Evolutionary conservation across 106 monocot genomes (phyloP), one percentile per base, ranked within the genome.

Genomic region (Chionographis japonica): DNA sequence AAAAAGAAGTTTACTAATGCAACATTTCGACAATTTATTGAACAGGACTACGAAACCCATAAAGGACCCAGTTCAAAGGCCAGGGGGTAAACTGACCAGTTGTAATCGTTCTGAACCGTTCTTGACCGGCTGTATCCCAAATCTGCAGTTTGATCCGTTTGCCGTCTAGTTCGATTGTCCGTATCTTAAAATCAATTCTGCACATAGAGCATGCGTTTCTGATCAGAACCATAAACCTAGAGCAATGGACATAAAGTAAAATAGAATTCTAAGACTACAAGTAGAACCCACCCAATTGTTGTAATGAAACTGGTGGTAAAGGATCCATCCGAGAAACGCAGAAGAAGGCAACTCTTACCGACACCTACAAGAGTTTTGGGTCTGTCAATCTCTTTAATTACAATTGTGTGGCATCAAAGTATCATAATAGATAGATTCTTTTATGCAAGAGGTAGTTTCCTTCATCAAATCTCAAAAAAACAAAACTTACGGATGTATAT

Each of bases 291-390:
- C 82, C 82, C 82, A 42, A 82, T 82, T 56, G 82, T 82, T 9
- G 82, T 82, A 53, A 82, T 82, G 62, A 82, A 82, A 60, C 82
- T 82, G 11, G 82, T 82, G 6, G 82, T 82, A 68, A 82, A 82
- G 37, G 82, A 82, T 4, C 77, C 82, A 77, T 82, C 82, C 39
- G 82, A 82, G 58, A 82, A 82, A 49, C 82, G 82, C 68, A 82
- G 42, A 16, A 82, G 82, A 16, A 82, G 73, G 68, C 82, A 82
- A 77, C 82, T 82, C 61, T 82, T 82, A 0, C 82, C 82, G 52
- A 82, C 82, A 73, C 82, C 82, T 82, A 56, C 59, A 46, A 46
- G 9, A 46, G 46, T 46, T 46, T 46, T 6, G 8, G 2, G 9
- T 6, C 46, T 46, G 46, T 6, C 5, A 46, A 46, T 27, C 27